Evolutionary conservation across 257 asterid genomes (phyloP).

Genomic region (Fraxinus cuspidata): DNA sequence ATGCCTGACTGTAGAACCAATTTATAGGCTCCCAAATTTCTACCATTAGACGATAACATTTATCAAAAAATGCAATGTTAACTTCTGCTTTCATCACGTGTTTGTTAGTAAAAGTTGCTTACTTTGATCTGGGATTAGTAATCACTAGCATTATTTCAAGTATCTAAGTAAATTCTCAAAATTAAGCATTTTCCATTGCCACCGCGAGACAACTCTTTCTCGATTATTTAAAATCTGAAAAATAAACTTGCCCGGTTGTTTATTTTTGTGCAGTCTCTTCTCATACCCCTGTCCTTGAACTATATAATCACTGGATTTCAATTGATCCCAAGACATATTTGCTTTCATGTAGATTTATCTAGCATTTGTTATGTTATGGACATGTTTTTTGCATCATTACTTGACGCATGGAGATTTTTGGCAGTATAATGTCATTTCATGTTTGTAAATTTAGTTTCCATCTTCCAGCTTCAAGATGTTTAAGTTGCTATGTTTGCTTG

Average conservation of each 20-base stretch:
- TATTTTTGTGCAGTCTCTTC: not conserved
- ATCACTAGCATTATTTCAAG: not conserved
- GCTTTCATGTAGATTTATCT: not conserved
- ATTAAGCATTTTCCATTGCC: too few relatives aligned
- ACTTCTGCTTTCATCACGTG: not conserved
- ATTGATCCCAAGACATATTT: not conserved
- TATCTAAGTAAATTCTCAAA: not conserved
- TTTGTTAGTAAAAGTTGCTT: slow-evolving; percentile 1
- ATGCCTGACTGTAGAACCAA: not conserved
- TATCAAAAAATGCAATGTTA: not conserved
- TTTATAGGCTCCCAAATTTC: not conserved
- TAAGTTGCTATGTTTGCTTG: not conserved
- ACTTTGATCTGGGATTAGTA: not conserved
- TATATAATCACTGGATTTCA: not conserved
- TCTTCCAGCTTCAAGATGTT: not conserved
- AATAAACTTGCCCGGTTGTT: not conserved
- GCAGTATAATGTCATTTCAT: not conserved
- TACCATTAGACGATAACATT: not conserved
- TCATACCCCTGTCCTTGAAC: not conserved
- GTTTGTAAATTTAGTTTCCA: not conserved
- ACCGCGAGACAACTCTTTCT: too few relatives aligned
- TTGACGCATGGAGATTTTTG: not conserved
- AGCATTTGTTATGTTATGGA: not conserved
- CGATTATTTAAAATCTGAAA: too few relatives aligned
- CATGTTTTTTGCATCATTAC: not conserved